phyloP scores from a whole-genome alignment of 2,329 filamentous ascomycete genomes.

The Arachnopeziza araneosa region DNA sequence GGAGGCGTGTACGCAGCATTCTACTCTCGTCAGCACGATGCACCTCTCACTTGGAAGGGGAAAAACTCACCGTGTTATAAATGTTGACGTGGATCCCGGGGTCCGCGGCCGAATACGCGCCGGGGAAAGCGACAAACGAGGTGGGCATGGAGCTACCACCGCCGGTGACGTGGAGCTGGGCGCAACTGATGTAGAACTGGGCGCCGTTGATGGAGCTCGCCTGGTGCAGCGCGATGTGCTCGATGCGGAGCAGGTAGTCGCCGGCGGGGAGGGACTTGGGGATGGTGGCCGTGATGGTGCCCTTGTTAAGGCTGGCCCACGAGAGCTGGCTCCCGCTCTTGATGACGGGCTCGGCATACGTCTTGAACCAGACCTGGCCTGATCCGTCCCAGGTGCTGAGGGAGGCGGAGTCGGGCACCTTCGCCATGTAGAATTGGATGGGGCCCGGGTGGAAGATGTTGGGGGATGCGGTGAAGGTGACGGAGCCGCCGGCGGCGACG shows the following conservation, averaged over 20 bases:
- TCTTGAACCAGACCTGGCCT: slow-evolving; percentile 19
- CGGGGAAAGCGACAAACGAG: slow-evolving; percentile 41
- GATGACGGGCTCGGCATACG: slow-evolving; percentile 7
- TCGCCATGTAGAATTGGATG: slow-evolving; percentile 13
- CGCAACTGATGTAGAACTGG: slow-evolving; percentile 36
- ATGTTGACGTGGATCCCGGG: slow-evolving; percentile 44
- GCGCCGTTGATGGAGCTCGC: slow-evolving; percentile 36
- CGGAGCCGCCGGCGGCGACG: slow-evolving; percentile 13
- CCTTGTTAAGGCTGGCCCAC: slow-evolving; percentile 1
- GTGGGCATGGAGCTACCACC: slow-evolving; percentile 35
- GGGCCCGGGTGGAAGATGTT: slow-evolving; percentile 18
- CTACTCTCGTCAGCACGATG: not conserved
- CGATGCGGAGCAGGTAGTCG: slow-evolving; percentile 49
- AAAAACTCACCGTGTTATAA: slow-evolving; percentile 16
- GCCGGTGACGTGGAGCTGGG: slow-evolving; percentile 41
- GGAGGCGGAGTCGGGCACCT: slow-evolving; percentile 4
- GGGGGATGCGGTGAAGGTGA: slow-evolving; percentile 10
- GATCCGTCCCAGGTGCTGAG: slow-evolving; percentile 9
- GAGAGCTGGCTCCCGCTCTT: not conserved
- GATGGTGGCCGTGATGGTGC: slow-evolving; percentile 20
- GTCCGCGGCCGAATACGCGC: slow-evolving; percentile 41
- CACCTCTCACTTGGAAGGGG: not conserved
- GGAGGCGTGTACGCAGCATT: not conserved
- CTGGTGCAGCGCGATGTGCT: slow-evolving; percentile 49
- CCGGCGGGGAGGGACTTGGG: slow-evolving; percentile 47